Evolutionary conservation across 2,329 filamentous ascomycete species (phyloP).

Genomic region (Bertia moriformis): DNA sequence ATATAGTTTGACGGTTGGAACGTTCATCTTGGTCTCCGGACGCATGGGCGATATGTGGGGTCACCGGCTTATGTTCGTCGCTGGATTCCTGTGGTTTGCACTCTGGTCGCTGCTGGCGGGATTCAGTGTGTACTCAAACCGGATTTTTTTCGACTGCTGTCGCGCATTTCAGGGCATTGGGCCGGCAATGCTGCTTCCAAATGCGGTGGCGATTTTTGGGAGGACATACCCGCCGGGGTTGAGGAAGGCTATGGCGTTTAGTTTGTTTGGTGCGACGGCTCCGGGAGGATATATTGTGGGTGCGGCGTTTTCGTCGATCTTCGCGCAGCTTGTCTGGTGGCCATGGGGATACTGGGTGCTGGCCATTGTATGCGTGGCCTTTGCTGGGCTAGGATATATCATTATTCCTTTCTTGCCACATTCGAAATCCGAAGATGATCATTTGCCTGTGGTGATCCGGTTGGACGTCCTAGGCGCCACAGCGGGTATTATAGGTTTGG

Average conservation of each 20-base stretch:
- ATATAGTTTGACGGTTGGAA: constrained; percentile 30
- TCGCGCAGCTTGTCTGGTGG: constrained; percentile 29
- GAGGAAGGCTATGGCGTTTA: constrained; percentile 29
- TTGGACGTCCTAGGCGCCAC: constrained; percentile 26
- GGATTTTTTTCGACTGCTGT: neutral
- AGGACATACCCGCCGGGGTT: constrained; percentile 25
- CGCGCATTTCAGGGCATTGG: constrained; percentile 22
- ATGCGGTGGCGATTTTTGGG: constrained; percentile 29
- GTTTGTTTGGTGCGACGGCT: constrained; percentile 28
- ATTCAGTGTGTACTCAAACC: constrained; percentile 17
- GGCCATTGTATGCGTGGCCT: constrained; percentile 15
- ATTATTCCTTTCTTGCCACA: too few relatives aligned
- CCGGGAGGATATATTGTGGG: constrained; percentile 27
- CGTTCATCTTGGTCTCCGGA: constrained; percentile 31
- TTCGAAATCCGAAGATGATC: too few relatives aligned
- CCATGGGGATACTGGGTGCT: constrained; percentile 31
- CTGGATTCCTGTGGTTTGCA: constrained; percentile 32
- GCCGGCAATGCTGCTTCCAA: constrained; percentile 30
- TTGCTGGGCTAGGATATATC: too few relatives aligned
- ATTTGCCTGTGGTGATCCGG: constrained; percentile 9
- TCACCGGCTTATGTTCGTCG: constrained; percentile 28
- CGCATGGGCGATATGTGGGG: constrained; percentile 33
- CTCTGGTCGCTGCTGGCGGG: constrained; percentile 29
- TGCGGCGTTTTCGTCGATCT: constrained; percentile 20
- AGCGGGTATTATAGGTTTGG: constrained; percentile 29